Evolutionary conservation across 2,329 filamentous ascomycete species (phyloP).

Genomic region (Colletotrichum endophyticum): DNA sequence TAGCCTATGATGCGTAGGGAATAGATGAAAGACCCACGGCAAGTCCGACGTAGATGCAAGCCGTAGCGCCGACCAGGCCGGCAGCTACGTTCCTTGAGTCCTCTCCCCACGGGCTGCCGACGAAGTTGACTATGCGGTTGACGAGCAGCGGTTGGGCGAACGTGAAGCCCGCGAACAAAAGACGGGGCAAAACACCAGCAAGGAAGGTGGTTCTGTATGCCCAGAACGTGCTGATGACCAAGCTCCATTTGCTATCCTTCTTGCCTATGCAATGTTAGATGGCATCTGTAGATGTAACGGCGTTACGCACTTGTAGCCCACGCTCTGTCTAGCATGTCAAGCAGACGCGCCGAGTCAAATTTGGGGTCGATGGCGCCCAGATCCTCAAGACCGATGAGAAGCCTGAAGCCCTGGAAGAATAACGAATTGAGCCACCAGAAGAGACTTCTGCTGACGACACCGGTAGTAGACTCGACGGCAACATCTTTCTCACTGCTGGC

Average conservation of each 20-base stretch:
- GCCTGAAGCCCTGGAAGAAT: conserved; percentile 28
- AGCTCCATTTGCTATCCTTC: conserved; percentile 24
- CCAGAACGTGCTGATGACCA: conserved; percentile 29
- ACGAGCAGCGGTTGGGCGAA: conserved; percentile 53
- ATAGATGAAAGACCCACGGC: conserved; percentile 32
- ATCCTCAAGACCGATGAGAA: conserved; percentile 26
- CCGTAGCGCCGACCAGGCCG: conserved; percentile 45
- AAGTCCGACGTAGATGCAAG: conserved; percentile 45
- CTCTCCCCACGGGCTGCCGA: conserved; percentile 28
- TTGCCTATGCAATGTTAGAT: conserved; percentile 10
- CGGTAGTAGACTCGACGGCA: conserved; percentile 34
- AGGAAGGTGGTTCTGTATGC: conserved; percentile 33
- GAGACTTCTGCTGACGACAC: conserved; percentile 35
- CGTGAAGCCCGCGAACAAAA: conserved; percentile 42
- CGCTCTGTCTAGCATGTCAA: conserved; percentile 18
- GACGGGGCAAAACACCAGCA: conserved; percentile 38
- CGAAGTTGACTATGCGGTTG: conserved; percentile 34
- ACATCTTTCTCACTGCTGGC: conserved; percentile 22
- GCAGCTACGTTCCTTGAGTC: conserved; percentile 31
- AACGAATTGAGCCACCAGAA: conserved; percentile 41
- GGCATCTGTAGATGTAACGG: background rate
- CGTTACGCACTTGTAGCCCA: conserved; percentile 27
- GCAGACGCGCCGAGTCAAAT: conserved; percentile 27
- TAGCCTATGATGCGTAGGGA: conserved; percentile 7
- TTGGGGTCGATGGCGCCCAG: conserved; percentile 32